Percentiles rank a stretch among this genome's conserved stretches.
Conservation (phyloP, 2,329 filamentous ascomycete genomes). For the Beauveria brongniartii region DNA sequence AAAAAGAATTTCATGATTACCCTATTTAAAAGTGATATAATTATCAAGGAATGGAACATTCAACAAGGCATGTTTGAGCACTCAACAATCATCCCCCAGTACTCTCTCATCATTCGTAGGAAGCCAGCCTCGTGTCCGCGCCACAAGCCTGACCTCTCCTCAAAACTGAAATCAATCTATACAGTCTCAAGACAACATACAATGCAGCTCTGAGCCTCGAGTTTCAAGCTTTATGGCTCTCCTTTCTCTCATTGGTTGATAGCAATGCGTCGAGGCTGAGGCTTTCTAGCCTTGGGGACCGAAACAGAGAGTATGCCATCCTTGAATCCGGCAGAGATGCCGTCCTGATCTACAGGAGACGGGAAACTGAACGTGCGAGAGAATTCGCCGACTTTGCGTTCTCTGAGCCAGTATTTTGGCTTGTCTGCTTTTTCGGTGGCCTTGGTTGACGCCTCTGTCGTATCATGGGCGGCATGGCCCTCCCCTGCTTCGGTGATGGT, state of each 20-base stretch:
- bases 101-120: no score
- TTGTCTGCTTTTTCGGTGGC: not conserved
- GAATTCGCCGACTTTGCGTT: slow-evolving; percentile 37
- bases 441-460: not conserved
- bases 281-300: slow-evolving; percentile 52
- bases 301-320: slow-evolving; percentile 51
- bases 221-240: no score
- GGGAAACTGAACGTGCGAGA: slow-evolving; percentile 55
- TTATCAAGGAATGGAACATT: no score
- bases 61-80: no score
- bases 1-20: no score
- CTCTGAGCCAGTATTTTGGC: slow-evolving; percentile 3
- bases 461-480: not conserved
- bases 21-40: no score
- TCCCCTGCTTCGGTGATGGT: slow-evolving; percentile 27
- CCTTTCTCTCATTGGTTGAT: slow-evolving; percentile 27
- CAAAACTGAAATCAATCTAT: no score
- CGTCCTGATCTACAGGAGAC: slow-evolving; percentile 44
- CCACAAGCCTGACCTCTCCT: no score
- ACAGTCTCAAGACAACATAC: no score
- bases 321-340: slow-evolving; percentile 47
- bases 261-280: slow-evolving; percentile 38
- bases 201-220: no score
- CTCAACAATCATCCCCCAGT: no score
- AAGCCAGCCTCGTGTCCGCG: no score